phyloP scores from a whole-genome alignment of 176 grass and related monocot genomes.

The Saccharum officinarum region DNA sequence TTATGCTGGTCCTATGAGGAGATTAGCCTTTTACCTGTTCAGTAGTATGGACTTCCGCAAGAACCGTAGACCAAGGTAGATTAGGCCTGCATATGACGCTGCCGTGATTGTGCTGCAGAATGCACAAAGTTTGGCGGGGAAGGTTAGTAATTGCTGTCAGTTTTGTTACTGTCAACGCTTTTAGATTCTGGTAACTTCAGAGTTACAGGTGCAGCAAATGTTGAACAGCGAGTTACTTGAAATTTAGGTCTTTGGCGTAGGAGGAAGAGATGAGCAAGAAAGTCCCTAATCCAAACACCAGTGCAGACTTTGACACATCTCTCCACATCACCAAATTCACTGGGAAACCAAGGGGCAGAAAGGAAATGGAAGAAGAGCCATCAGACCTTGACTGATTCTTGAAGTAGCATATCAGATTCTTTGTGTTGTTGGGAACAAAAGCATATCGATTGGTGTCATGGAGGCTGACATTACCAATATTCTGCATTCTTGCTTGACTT shows the following conservation, averaged over 20 bases:
- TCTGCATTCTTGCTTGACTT: conserved; percentile 69
- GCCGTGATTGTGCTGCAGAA: conserved; percentile 71
- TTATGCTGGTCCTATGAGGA: not conserved
- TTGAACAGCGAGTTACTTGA: conserved; percentile 54
- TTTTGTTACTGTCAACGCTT: not conserved
- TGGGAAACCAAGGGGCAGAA: conserved; percentile 29
- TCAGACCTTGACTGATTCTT: not conserved
- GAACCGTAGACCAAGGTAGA: conserved; percentile 85
- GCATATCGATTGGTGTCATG: not conserved
- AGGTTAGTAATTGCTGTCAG: not conserved
- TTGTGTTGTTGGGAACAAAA: not conserved
- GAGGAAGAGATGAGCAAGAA: conserved; percentile 87
- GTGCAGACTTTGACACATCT: conserved; percentile 83
- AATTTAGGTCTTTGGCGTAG: conserved; percentile 83
- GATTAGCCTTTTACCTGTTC: conserved; percentile 52
- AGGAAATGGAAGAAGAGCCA: not conserved
- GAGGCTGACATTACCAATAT: conserved; percentile 59
- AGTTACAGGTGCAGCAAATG: not conserved
- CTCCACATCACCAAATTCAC: conserved; percentile 99
- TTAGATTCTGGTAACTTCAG: not conserved
- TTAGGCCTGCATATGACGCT: conserved; percentile 75
- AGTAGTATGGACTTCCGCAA: conserved; percentile 76
- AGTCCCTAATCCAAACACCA: conserved; percentile 90
- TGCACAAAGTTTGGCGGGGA: not conserved
- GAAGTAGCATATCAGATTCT: not conserved